A percentile compares a stretch with the other conserved stretches of the same genome.
Evolutionary conservation across 257 asterid species (phyloP).

Genomic region (Petunia axillaris): DNA sequence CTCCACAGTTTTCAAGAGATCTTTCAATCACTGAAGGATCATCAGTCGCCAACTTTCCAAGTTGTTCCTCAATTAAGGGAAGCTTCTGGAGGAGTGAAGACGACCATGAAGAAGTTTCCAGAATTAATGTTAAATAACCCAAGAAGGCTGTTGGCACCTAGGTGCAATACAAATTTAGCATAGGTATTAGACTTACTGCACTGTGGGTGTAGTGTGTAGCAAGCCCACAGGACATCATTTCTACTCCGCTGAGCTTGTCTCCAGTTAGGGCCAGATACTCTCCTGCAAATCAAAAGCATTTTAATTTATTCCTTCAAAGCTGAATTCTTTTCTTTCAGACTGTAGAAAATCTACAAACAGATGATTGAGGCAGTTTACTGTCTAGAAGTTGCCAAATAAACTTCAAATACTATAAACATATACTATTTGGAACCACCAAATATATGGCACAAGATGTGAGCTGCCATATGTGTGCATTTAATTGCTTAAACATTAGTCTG

Average conservation of each 20-base stretch:
- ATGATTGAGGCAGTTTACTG: not conserved
- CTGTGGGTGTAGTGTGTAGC: conserved; percentile 76
- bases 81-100: conserved; percentile 62
- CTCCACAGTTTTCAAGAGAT: conserved; percentile 67
- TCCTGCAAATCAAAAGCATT: conserved; percentile 50
- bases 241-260: conserved; percentile 77
- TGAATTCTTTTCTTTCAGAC: not conserved
- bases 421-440: not conserved
- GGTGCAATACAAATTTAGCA: not conserved
- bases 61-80: conserved; percentile 80
- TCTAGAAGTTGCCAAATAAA: not conserved
- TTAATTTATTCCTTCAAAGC: not conserved
- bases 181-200: conserved; percentile 42
- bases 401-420: not conserved
- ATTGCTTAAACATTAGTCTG: not conserved
- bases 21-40: conserved; percentile 86
- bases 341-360: not conserved
- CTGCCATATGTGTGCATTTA: not conserved
- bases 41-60: conserved; percentile 71
- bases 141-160: conserved; percentile 23
- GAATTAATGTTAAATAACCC: conserved; percentile 5
- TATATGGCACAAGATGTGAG: conserved; percentile 2
- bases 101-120: conserved; percentile 25
- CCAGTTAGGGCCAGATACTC: conserved; percentile 95
- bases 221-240: conserved; percentile 93